Percentiles rank a stretch among this genome's conserved stretches.
Conservation (phyloP, 1,139 yeast species). For the Hyphopichia buzzinii region DNA sequence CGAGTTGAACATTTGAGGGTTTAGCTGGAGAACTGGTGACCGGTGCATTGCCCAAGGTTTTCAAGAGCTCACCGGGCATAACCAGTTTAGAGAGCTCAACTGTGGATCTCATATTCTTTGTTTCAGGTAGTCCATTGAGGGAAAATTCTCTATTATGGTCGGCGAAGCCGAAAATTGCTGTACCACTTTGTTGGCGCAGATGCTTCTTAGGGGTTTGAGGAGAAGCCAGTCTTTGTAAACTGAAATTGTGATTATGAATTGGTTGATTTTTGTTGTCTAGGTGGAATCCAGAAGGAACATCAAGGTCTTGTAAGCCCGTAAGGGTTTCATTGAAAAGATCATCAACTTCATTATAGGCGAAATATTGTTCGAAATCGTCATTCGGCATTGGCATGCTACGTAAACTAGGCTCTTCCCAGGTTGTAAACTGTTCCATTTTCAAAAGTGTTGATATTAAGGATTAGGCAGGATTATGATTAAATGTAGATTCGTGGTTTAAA, state of each 20-base stretch:
- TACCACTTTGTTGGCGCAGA: conserved; percentile 50
- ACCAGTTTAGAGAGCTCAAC: conserved; percentile 27
- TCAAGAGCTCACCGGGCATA: conserved; percentile 37
- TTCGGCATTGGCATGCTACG: conserved; percentile 34
- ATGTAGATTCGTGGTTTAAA: too few relatives aligned
- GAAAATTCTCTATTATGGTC: conserved; percentile 54
- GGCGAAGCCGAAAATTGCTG: conserved; percentile 62
- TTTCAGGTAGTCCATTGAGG: conserved; percentile 37
- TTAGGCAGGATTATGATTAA: not conserved
- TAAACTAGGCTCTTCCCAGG: conserved; percentile 11
- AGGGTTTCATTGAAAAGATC: conserved; percentile 44
- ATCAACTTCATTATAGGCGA: conserved; percentile 37
- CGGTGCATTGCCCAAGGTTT: conserved; percentile 9
- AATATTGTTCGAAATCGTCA: conserved; percentile 41
- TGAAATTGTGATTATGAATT: not conserved
- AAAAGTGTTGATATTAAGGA: conserved; percentile 2
- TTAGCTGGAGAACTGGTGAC: conserved; percentile 4
- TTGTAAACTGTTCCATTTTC: conserved; percentile 28
- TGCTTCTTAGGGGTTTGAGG: conserved; percentile 20
- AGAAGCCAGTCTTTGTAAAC: not conserved
- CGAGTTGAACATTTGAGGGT: conserved; percentile 12
- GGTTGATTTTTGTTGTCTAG: conserved; percentile 1
- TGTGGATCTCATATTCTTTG: conserved; percentile 16
- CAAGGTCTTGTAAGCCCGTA: conserved; percentile 48
- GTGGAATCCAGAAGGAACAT: conserved; percentile 45